These are phyloP conservation scores for Cercophora sp. DNA, from an alignment of 495 filamentous ascomycete genomes.

Conservation along the genomic window DNA sequence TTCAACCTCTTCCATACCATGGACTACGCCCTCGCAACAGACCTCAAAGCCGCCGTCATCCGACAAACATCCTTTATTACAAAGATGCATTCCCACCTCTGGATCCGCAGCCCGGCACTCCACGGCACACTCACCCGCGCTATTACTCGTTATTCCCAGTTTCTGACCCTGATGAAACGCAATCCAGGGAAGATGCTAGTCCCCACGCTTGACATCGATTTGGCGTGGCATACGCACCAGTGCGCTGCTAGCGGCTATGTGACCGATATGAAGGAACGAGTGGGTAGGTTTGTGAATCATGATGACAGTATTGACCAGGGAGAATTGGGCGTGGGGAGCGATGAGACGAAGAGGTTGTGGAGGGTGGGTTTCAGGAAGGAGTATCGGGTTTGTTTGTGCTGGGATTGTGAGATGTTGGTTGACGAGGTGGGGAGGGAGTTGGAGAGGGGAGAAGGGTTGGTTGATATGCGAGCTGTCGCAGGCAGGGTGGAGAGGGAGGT, in stretches of 20 bases:
- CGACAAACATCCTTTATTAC: conserved; percentile 9
- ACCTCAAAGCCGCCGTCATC: conserved; percentile 8
- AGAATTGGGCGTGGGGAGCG: conserved; percentile 7
- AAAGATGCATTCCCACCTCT: conserved; percentile 11
- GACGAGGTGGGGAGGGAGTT: background rate
- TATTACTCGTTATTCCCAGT: conserved; percentile 5
- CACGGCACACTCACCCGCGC: background rate
- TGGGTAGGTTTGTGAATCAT: conserved; percentile 14
- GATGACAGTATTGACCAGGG: conserved; percentile 16
- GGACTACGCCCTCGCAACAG: background rate
- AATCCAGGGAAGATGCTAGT: background rate
- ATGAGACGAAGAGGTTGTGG: conserved; percentile 10
- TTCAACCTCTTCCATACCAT: background rate
- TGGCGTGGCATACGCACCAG: conserved; percentile 13
- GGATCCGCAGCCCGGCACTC: conserved; percentile 7
- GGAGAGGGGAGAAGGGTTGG: background rate
- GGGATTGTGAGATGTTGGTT: conserved; percentile 15
- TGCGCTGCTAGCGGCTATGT: background rate
- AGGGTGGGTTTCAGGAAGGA: conserved; percentile 6
- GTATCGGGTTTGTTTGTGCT: conserved; percentile 18
- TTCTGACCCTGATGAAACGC: conserved; percentile 1
- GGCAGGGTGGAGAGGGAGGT: conserved; percentile 2
- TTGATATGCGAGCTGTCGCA: conserved; percentile 7
- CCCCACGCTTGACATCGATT: conserved; percentile 10
- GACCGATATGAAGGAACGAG: background rate